These are phyloP conservation scores for Zasmidium angulare DNA, from an alignment of 2,329 filamentous ascomycete genomes.

Conservation along the genomic window DNA sequence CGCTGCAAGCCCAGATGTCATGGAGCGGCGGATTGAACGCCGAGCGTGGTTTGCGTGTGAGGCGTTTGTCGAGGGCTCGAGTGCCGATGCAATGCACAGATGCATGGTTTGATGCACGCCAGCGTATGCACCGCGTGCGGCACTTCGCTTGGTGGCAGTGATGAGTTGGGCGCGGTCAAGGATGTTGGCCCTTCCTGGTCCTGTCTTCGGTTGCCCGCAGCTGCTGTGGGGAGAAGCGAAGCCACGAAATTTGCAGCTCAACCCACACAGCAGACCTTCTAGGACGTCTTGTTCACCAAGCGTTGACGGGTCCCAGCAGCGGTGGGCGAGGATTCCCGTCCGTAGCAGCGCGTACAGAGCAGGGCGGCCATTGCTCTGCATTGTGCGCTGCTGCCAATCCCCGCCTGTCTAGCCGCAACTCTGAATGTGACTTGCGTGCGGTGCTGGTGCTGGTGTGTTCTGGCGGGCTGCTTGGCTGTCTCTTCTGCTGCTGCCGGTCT, in stretches of 20 bases:
- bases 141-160: not conserved
- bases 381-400: too few relatives aligned
- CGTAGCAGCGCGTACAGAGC: too few relatives aligned
- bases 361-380: too few relatives aligned
- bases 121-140: not conserved
- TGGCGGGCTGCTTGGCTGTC: not conserved
- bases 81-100: constrained; percentile 10
- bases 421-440: not conserved
- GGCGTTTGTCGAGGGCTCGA: not conserved
- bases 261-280: not conserved
- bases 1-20: constrained; percentile 9
- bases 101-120: constrained; percentile 1
- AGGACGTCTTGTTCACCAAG: not conserved
- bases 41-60: not conserved
- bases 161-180: too few relatives aligned
- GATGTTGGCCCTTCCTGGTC: too few relatives aligned
- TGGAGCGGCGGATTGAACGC: constrained; percentile 1
- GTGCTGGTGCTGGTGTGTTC: not conserved
- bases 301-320: not conserved
- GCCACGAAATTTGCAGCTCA: constrained; percentile 7
- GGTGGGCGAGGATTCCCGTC: not conserved
- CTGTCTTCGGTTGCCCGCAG: too few relatives aligned
- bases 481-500: not conserved
- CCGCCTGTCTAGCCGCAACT: not conserved
- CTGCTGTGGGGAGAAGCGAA: constrained; percentile 8